phyloP scores from a whole-genome alignment of 2,329 filamentous ascomycete genomes.

The Cercospora zeina region DNA sequence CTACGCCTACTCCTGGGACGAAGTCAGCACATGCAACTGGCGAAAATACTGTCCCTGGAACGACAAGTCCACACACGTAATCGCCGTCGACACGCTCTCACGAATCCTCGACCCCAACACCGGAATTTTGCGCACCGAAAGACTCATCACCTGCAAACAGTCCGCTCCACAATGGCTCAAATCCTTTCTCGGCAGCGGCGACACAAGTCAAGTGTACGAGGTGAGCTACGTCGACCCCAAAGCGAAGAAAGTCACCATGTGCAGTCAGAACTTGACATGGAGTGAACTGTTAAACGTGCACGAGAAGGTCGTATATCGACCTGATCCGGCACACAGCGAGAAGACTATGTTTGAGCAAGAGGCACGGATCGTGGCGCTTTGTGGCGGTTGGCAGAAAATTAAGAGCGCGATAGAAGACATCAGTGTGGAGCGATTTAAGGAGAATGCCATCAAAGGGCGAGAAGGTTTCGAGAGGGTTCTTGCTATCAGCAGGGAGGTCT shows the following conservation, averaged over 20 bases:
- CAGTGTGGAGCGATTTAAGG: constrained; percentile 81
- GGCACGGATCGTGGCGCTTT: constrained; percentile 88
- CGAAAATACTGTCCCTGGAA: constrained; percentile 98
- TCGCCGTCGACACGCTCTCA: constrained; percentile 88
- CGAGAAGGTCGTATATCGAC: constrained; percentile 69
- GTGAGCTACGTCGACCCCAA: constrained; percentile 88
- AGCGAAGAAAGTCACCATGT: constrained; percentile 89
- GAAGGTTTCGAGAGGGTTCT: constrained; percentile 95
- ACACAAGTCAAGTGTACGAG: constrained; percentile 89
- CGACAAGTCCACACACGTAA: constrained; percentile 94
- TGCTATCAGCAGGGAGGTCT: constrained; percentile 87
- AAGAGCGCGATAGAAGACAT: constrained; percentile 95
- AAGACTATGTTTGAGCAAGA: constrained; percentile 84
- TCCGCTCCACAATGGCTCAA: constrained; percentile 78
- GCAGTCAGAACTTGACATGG: constrained; percentile 91
- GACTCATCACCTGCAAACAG: constrained; percentile 64
- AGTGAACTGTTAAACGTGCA: constrained; percentile 86
- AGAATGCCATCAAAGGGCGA: constrained; percentile 86
- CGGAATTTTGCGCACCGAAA: constrained; percentile 71
- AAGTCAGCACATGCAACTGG: constrained; percentile 97
- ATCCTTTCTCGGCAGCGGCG: constrained; percentile 73
- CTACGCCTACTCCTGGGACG: constrained; percentile 98
- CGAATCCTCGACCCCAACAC: constrained; percentile 65
- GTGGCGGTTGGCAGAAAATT: constrained; percentile 95
- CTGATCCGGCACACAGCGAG: constrained; percentile 13